These are phyloP conservation scores for Thielaviopsis cerberus DNA, from an alignment of 2,329 filamentous ascomycete species.

Conservation along the genomic window DNA sequence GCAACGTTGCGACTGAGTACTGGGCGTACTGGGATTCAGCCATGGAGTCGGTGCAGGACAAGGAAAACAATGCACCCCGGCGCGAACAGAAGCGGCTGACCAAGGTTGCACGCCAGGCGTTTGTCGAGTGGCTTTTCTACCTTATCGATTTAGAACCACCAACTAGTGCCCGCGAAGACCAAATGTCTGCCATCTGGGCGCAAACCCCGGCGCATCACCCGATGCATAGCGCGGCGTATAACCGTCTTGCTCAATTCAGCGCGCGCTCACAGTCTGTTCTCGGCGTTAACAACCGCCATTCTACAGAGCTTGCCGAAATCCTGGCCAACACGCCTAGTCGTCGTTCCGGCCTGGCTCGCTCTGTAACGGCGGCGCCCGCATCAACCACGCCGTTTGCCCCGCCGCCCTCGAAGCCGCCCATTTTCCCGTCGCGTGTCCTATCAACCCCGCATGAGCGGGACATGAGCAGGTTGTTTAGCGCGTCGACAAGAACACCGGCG, in stretches of 20 bases:
- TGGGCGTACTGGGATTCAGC: slow-evolving; percentile 13
- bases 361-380: slow-evolving; percentile 21
- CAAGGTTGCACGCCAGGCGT: slow-evolving; percentile 3
- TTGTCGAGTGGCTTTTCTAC: slow-evolving; percentile 8
- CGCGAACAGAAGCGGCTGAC: slow-evolving; percentile 10
- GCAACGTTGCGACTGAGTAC: slow-evolving; percentile 7
- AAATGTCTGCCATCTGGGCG: not conserved
- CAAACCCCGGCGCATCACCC: slow-evolving; percentile 3
- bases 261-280: slow-evolving; percentile 4
- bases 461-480: not conserved
- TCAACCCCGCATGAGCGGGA: not conserved
- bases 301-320: slow-evolving; percentile 4
- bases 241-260: slow-evolving; percentile 7
- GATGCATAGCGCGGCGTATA: not conserved
- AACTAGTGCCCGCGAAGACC: not conserved
- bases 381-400: not conserved
- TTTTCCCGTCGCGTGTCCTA: not conserved
- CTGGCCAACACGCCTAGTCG: slow-evolving; percentile 27
- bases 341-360: slow-evolving; percentile 25
- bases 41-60: slow-evolving; percentile 11
- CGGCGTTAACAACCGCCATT: not conserved
- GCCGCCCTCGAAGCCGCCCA: not conserved
- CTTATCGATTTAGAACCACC: not conserved
- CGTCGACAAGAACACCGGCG: not conserved
- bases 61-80: slow-evolving; percentile 11